A percentile compares a stretch with the other conserved stretches of the same genome.
Conservation (phyloP, 805 yeast species). For the Osmozyma mogii region DNA sequence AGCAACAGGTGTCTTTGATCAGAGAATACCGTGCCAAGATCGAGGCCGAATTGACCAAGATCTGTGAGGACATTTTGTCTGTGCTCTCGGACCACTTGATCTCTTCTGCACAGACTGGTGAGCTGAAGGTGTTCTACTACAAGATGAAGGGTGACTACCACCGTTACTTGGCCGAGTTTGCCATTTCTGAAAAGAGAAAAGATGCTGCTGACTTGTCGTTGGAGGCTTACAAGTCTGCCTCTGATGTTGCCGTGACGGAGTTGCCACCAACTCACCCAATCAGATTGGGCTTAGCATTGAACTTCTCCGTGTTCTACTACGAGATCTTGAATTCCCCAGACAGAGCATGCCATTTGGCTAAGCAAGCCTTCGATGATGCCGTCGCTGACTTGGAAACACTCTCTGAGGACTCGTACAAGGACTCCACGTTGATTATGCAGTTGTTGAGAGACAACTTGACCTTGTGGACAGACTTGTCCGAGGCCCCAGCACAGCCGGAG, state of each 20-base stretch:
- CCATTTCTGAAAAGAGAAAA: slow-evolving; percentile 84
- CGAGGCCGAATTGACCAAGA: slow-evolving; percentile 84
- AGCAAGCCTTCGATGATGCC: slow-evolving; percentile 98
- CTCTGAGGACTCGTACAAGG: slow-evolving; percentile 97
- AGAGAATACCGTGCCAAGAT: slow-evolving; percentile 93
- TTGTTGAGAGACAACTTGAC: slow-evolving; percentile 96
- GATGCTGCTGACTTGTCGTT: slow-evolving; percentile 87
- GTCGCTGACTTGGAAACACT: slow-evolving; percentile 97
- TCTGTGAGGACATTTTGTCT: slow-evolving; percentile 87
- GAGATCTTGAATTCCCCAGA: slow-evolving; percentile 98
- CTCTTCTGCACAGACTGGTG: slow-evolving; percentile 92
- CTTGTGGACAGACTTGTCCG: slow-evolving; percentile 95
- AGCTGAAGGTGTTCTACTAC: slow-evolving; percentile 95
- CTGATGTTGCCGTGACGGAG: slow-evolving; percentile 94
- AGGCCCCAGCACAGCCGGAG: slow-evolving; percentile 46
- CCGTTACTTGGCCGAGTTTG: slow-evolving; percentile 97
- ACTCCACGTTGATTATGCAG: slow-evolving; percentile 98
- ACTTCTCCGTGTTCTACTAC: slow-evolving; percentile 96
- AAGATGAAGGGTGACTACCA: slow-evolving; percentile 99
- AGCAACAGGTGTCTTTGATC: slow-evolving; percentile 79
- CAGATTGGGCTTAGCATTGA: slow-evolving; percentile 94
- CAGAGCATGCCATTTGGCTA: slow-evolving; percentile 97
- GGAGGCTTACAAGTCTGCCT: slow-evolving; percentile 91
- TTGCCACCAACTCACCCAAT: slow-evolving; percentile 98
- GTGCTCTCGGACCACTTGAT: slow-evolving; percentile 86